These are phyloP conservation scores for Globisporangium middletonii DNA, from an alignment of 352 stramenopile species.

Conservation along the genomic window DNA sequence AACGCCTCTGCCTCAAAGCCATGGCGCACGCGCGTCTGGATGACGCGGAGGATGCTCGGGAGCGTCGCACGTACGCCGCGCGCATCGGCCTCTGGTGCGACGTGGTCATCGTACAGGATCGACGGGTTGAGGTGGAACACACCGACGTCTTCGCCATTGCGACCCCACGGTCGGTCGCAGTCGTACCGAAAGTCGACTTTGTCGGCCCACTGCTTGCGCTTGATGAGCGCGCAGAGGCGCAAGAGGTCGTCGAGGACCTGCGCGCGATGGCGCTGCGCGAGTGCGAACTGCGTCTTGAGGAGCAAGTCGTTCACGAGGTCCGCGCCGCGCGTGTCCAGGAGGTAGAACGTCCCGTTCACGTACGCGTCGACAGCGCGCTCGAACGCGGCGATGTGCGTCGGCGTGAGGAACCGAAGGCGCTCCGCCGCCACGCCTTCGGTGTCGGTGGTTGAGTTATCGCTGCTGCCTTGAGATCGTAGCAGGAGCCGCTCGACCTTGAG, in stretches of 20 bases:
- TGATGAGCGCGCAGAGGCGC: constrained; percentile 44
- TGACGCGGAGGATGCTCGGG: constrained; percentile 57
- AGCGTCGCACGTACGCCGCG: constrained; percentile 20
- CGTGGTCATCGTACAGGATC: constrained; percentile 42
- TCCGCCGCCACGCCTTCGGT: too few relatives aligned
- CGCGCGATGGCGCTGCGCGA: constrained; percentile 45
- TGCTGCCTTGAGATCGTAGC: background rate
- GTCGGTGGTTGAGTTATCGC: background rate
- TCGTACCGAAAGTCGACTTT: constrained; percentile 75
- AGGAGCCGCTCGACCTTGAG: constrained; percentile 32
- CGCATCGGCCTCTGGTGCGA: constrained; percentile 13
- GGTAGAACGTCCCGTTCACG: constrained; percentile 68
- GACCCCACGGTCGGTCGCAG: constrained; percentile 56
- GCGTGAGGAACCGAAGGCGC: constrained; percentile 39
- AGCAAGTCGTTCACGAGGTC: constrained; percentile 54
- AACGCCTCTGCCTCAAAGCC: constrained; percentile 65
- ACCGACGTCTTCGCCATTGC: constrained; percentile 33
- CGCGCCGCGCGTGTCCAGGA: constrained; percentile 36
- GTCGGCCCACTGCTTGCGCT: constrained; percentile 61
- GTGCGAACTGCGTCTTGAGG: constrained; percentile 40
- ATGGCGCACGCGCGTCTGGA: constrained; percentile 54
- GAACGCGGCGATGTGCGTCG: constrained; percentile 41
- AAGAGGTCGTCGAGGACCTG: constrained; percentile 49
- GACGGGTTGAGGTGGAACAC: constrained; percentile 47
- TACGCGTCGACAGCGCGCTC: constrained; percentile 51